Percentiles rank a stretch among this genome's conserved stretches.
Evolutionary conservation across 345 rosid genomes (phyloP).

Genomic region (Moricandia moricandioides): DNA sequence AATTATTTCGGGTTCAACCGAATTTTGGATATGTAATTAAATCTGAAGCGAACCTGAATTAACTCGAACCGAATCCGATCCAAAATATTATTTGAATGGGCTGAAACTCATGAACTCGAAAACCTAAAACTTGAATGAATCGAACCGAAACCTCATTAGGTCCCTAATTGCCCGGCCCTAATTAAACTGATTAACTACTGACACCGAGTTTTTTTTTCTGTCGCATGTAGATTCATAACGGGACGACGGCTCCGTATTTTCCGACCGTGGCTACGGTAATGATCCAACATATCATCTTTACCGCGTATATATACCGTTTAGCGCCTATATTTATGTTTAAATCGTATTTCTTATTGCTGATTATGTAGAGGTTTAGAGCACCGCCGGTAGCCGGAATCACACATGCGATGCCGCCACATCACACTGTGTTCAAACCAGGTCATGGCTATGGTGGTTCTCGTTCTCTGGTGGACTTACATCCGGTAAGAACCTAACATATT

Average conservation of each 20-base stretch:
- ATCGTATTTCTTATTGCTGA: background rate
- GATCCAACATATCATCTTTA: background rate
- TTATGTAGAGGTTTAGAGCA: constrained; percentile 47
- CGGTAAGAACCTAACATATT: constrained; percentile 43
- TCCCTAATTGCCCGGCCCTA: too few relatives aligned
- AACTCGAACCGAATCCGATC: too few relatives aligned
- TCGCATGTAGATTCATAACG: constrained; percentile 38
- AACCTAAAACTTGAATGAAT: too few relatives aligned
- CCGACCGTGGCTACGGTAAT: constrained; percentile 52
- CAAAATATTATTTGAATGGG: too few relatives aligned
- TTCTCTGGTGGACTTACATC: constrained; percentile 54
- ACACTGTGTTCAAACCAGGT: constrained; percentile 40
- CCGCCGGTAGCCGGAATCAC: constrained; percentile 58
- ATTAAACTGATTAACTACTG: too few relatives aligned
- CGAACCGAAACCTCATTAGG: too few relatives aligned
- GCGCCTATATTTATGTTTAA: background rate
- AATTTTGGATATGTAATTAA: too few relatives aligned
- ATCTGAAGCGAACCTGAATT: too few relatives aligned
- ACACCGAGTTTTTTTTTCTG: background rate
- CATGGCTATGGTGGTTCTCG: constrained; percentile 40
- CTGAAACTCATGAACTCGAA: too few relatives aligned
- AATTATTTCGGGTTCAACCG: too few relatives aligned
- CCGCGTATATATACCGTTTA: background rate
- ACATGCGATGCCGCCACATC: constrained; percentile 29
- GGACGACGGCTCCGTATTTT: constrained; percentile 48